Evolutionary conservation across 441 rosid genomes (phyloP).

Genomic region (Erodium chrysanthum): DNA sequence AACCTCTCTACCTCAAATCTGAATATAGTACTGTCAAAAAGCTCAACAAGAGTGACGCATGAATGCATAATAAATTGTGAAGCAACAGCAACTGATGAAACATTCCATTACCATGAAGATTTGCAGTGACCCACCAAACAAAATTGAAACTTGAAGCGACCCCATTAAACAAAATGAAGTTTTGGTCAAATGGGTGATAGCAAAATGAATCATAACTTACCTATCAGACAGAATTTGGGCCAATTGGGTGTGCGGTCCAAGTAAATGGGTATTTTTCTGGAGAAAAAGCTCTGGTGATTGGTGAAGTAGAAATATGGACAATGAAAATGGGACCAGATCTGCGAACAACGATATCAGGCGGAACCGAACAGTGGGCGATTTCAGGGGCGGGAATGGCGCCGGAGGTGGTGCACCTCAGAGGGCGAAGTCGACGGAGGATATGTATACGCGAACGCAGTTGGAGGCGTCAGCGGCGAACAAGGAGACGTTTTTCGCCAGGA

Average conservation of each 20-base stretch:
- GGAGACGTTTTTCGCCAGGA: slow-evolving; percentile 64
- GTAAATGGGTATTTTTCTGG: neutral
- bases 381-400: slow-evolving; percentile 30
- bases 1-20: too few relatives aligned
- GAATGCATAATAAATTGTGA: slow-evolving; percentile 7
- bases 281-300: neutral
- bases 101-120: slow-evolving; percentile 22
- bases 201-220: neutral
- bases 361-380: slow-evolving; percentile 67
- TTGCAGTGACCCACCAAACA: slow-evolving; percentile 26
- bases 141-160: slow-evolving; percentile 13
- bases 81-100: neutral
- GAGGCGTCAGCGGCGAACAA: slow-evolving; percentile 83
- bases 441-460: slow-evolving; percentile 52
- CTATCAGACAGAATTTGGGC: slow-evolving; percentile 8
- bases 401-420: slow-evolving; percentile 41
- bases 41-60: neutral
- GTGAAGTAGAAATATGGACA: neutral
- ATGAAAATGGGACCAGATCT: neutral
- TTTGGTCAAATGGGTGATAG: slow-evolving; percentile 34
- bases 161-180: slow-evolving; percentile 17
- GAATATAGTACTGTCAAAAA: neutral
- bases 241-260: slow-evolving; percentile 38
- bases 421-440: slow-evolving; percentile 80
- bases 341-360: slow-evolving; percentile 34